Conservation (phyloP, 2,329 filamentous ascomycete genomes). For the Fusarium avenaceum region DNA sequence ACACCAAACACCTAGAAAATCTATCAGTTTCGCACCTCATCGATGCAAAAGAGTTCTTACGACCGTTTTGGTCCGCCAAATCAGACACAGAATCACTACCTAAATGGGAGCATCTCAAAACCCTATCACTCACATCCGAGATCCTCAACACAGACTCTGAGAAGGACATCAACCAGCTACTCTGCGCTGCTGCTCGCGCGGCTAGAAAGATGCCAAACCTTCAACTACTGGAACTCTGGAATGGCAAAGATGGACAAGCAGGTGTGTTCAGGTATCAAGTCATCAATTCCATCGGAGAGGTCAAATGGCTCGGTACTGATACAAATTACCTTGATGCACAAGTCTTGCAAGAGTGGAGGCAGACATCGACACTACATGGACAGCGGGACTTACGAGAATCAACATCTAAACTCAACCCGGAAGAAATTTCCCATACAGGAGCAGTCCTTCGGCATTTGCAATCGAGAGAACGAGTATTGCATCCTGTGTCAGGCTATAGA, state of each 20-base stretch:
- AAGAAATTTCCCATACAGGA: neutral
- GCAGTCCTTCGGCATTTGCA: neutral
- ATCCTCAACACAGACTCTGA: neutral
- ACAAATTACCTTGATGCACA: neutral
- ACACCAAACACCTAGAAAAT: slow-evolving; percentile 2
- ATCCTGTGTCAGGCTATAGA: neutral
- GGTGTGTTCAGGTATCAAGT: slow-evolving; percentile 15
- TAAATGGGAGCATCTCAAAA: slow-evolving; percentile 6
- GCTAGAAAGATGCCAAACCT: slow-evolving; percentile 24
- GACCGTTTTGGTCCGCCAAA: neutral
- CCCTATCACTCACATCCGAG: neutral
- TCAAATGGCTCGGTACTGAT: slow-evolving; percentile 12
- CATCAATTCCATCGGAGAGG: neutral
- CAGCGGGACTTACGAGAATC: neutral
- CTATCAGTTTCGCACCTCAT: slow-evolving; percentile 22
- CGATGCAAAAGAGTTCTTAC: slow-evolving; percentile 24
- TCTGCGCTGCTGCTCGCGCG: slow-evolving; percentile 10
- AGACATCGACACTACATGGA: neutral
- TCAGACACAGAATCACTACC: neutral
- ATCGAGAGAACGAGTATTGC: neutral
- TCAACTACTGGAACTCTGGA: slow-evolving; percentile 12
- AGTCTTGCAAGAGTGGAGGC: slow-evolving; percentile 5
- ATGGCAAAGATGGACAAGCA: accelerated
- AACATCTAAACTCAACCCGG: neutral
- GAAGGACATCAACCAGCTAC: neutral